Evolutionary conservation across 352 stramenopile genomes (phyloP), one percentile per base, ranked within the genome.

Genomic region (Thalassiosira mediterranea): DNA sequence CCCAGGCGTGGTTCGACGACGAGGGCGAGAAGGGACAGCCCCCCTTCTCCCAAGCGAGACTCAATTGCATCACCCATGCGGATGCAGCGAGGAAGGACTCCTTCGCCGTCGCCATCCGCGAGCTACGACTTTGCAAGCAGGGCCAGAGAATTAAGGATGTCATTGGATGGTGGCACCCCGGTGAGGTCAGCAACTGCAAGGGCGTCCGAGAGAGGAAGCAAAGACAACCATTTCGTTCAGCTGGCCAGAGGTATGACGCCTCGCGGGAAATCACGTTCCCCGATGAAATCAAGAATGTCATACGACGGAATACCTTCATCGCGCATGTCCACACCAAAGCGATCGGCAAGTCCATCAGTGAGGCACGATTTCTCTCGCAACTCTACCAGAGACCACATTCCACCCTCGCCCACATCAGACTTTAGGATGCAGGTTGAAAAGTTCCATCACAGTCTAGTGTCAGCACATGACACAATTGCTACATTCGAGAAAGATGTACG

Each of bases 381-480:
- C 34, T 13, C 34, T 42, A 13, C 34, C 7, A 42, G 34, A 42
- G 13, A 42, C 44, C 23, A 5, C 15, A 32, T 53, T 7, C 17
- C 17, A 7, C 44, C 19, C 44, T n/a, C 8, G 17, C 44, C 44
- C 5, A 53, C 7, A 53, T 25, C 21, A 28, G 44, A 61, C n/a
- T 79, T 79, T 44, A 61, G 28, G 38, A 15, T 63, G 2, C 51
- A 72, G 32, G 52, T 79, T 19, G 60, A 79, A 21, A 42, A 79
- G 21, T 79, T 79, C 34, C 59, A 61, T 38, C 54, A 21, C 25
- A 79, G 61, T 57, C 29, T 79, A 1, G 31, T 71, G 3, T 38
- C 48, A 37, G 69, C 69, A 28, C 62, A 79, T 54, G 69, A 79
- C 31, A 79, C 69, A n/a, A 79, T 79, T 11, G 34, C 59, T 19